Percentiles rank a stretch among this genome's conserved stretches.
These are phyloP conservation scores for Geotrichum macrosporum DNA, from an alignment of 1,139 yeast genomes.

Conservation along the genomic window DNA sequence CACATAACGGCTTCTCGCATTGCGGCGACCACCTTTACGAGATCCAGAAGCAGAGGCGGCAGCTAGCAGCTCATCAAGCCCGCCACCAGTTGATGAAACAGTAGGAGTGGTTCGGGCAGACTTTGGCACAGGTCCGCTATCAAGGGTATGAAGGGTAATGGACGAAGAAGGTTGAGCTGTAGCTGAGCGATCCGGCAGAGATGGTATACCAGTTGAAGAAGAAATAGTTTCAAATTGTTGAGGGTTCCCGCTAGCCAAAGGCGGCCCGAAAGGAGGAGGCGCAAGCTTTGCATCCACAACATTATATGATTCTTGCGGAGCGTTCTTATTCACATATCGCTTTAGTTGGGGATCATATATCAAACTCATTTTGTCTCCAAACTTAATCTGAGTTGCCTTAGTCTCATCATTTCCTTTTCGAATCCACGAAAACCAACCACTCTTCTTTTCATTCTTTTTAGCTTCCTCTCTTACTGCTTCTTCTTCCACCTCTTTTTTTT, in stretches of 20 bases:
- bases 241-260: constrained; percentile 14
- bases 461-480: constrained; percentile 23
- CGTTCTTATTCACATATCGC: constrained; percentile 79
- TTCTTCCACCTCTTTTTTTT: constrained; percentile 23
- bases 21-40: constrained; percentile 55
- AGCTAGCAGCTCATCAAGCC: constrained; percentile 65
- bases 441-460: constrained; percentile 29
- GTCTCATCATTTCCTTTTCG: constrained; percentile 51
- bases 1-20: constrained; percentile 70
- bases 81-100: constrained; percentile 37
- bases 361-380: constrained; percentile 75
- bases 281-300: constrained; percentile 64
- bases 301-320: constrained; percentile 74
- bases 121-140: neutral
- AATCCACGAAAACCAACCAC: constrained; percentile 53
- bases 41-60: constrained; percentile 44
- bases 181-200: constrained; percentile 12
- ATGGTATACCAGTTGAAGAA: constrained; percentile 1
- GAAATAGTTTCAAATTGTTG: constrained; percentile 22
- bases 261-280: constrained; percentile 29
- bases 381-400: constrained; percentile 75
- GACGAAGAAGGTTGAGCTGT: constrained; percentile 23
- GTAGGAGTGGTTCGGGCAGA: constrained; percentile 18
- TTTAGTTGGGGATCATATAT: constrained; percentile 78
- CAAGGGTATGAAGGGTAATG: constrained; percentile 15